Evolutionary conservation across 106 monocot species (phyloP).

Genomic region (Dendrobium catenatum): DNA sequence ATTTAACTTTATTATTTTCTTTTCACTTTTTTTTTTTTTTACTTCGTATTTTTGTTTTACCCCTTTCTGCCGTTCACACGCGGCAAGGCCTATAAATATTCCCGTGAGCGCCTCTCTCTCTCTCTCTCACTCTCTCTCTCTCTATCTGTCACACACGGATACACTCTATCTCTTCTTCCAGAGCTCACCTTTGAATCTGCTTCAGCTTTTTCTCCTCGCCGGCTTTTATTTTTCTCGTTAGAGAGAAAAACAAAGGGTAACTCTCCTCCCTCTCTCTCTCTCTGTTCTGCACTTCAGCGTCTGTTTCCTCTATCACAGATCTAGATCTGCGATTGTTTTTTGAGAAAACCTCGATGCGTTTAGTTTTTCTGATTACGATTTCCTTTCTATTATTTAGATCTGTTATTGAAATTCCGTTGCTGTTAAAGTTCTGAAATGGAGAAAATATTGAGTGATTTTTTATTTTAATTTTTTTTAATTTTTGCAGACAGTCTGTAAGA

Average conservation of each 20-base stretch:
- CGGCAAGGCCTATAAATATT: background rate
- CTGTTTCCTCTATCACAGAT: background rate
- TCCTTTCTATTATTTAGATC: background rate
- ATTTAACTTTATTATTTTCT: too few relatives aligned
- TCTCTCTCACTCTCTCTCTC: background rate
- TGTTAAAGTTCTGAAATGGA: background rate
- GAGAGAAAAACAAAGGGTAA: background rate
- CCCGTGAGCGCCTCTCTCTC: background rate
- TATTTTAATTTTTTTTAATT: background rate
- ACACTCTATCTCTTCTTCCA: background rate
- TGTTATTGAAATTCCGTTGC: background rate
- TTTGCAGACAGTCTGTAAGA: background rate
- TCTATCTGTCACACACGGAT: too few relatives aligned
- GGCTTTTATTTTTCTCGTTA: background rate
- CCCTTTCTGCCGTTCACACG: background rate
- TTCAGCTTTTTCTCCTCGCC: too few relatives aligned
- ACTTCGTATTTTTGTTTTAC: background rate
- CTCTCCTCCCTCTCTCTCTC: background rate
- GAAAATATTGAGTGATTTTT: background rate
- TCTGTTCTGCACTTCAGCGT: background rate
- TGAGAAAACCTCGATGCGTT: background rate
- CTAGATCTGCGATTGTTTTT: background rate
- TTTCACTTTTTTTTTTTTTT: too few relatives aligned
- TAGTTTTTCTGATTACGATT: background rate
- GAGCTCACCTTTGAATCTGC: background rate